phyloP scores from a whole-genome alignment of 768 basidiomycete genomes.

The Leccinum uliginosum region DNA sequence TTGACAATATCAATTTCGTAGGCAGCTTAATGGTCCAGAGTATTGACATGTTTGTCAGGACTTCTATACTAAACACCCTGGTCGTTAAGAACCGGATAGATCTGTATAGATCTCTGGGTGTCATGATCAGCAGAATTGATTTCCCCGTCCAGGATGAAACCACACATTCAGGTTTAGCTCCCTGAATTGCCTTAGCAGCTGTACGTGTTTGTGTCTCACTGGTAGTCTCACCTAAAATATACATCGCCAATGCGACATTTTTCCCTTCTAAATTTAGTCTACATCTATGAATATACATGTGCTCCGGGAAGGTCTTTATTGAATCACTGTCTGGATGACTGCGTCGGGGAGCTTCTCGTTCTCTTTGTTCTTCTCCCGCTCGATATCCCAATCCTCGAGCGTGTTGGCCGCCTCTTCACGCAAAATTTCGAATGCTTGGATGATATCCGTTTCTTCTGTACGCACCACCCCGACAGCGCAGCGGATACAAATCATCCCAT shows the following conservation, averaged over 20 bases:
- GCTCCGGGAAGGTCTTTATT: background rate
- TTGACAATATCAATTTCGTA: too few species aligned
- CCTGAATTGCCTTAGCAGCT: background rate
- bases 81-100: too few species aligned
- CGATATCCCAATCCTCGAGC: constrained; percentile 39
- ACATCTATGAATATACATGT: background rate
- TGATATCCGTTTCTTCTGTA: constrained; percentile 63
- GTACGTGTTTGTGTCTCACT: background rate
- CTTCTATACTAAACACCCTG: too few species aligned
- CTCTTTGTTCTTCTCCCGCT: background rate
- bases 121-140: too few species aligned
- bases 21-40: too few species aligned
- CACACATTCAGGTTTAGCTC: background rate
- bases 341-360: background rate
- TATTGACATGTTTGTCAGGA: too few species aligned
- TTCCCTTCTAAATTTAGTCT: background rate
- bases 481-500: constrained; percentile 70
- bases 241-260: background rate
- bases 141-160: background rate
- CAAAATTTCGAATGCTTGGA: constrained; percentile 54
- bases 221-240: background rate
- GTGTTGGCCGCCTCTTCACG: constrained; percentile 50
- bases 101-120: background rate
- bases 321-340: background rate
- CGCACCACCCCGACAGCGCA: constrained; percentile 70